A percentile compares a stretch with the other conserved stretches of the same genome.
Conservation (phyloP, 2,329 filamentous ascomycete genomes). For the Fusarium begoniae region DNA sequence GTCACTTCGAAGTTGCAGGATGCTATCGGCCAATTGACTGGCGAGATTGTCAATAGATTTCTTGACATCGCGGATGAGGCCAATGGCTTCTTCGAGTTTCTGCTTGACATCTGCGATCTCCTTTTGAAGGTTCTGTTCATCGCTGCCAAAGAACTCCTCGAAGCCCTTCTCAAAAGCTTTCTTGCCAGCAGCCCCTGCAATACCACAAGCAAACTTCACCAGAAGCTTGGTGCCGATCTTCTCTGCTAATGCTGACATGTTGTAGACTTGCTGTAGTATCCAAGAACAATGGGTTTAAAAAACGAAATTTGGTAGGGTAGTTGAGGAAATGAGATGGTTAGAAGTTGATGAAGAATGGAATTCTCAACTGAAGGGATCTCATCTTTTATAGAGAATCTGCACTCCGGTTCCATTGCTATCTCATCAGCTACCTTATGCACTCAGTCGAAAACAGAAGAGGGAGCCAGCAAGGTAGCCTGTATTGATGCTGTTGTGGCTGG, state of each 20-base stretch:
- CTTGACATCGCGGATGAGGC: not conserved
- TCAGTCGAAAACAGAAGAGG: not conserved
- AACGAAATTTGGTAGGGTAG: rapidly evolving
- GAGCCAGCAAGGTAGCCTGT: not conserved
- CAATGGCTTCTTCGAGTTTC: rapidly evolving
- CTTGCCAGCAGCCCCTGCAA: rapidly evolving
- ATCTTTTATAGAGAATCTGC: rapidly evolving
- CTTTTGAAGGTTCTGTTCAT: rapidly evolving
- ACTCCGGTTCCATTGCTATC: rapidly evolving
- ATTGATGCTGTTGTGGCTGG: not conserved
- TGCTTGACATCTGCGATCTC: not conserved
- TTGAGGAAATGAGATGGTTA: rapidly evolving
- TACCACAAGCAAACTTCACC: not conserved
- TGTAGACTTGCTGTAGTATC: not conserved
- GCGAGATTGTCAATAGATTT: not conserved
- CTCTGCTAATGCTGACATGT: not conserved
- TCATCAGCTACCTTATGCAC: rapidly evolving
- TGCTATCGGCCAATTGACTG: not conserved
- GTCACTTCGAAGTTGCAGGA: not conserved
- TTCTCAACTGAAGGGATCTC: not conserved
- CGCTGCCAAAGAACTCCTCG: not conserved
- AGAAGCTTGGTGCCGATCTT: not conserved
- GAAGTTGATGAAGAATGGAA: not conserved
- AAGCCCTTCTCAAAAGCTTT: not conserved
- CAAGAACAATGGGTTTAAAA: not conserved